Conservation (phyloP, 78 protist genomes). For the Acrasis kona region DNA sequence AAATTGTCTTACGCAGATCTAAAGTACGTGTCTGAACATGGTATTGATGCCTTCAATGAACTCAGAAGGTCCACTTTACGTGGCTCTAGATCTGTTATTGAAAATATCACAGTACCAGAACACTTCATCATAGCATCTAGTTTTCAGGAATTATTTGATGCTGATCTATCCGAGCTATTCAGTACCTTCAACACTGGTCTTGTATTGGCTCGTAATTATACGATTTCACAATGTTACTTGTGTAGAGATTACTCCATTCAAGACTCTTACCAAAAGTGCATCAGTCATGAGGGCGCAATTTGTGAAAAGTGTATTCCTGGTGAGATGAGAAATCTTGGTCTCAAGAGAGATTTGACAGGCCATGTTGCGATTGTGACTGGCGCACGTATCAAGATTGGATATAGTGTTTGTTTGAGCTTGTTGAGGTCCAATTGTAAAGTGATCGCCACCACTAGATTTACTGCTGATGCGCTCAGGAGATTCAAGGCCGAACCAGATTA, state of each 20-base stretch:
- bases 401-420: conserved; percentile 21
- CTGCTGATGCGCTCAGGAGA: conserved; percentile 32
- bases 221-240: background rate
- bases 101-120: background rate
- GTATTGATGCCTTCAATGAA: background rate
- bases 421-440: conserved; percentile 34
- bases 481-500: conserved; percentile 33
- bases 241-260: background rate
- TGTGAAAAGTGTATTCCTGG: background rate
- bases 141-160: background rate
- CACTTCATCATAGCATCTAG: background rate
- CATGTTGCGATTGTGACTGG: conserved; percentile 42
- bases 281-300: background rate
- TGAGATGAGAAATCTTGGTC: background rate
- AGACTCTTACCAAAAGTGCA: background rate
- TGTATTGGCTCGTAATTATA: background rate
- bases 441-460: conserved; percentile 55
- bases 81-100: background rate
- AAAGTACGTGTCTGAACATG: background rate
- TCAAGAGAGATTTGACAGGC: background rate
- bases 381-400: conserved; percentile 53
- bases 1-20: background rate
- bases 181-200: too few species aligned
- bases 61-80: background rate
- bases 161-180: too few species aligned